A percentile compares a stretch with the other conserved stretches of the same genome.
These are phyloP conservation scores for Geum urbanum DNA, from an alignment of 306 rosid genomes.

Conservation along the genomic window DNA sequence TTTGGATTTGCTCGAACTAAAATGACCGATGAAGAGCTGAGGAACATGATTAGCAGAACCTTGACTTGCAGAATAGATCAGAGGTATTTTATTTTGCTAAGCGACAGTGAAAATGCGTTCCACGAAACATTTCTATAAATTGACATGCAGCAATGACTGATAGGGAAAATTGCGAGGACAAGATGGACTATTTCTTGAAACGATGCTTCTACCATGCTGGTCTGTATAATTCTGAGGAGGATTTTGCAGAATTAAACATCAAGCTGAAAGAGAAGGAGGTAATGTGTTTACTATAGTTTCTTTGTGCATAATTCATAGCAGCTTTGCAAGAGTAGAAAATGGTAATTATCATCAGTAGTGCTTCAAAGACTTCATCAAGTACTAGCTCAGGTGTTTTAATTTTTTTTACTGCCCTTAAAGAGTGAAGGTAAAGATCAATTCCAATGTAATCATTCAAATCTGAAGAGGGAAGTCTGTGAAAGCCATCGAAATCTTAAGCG, in stretches of 20 bases:
- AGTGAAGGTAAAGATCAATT: conserved; percentile 2
- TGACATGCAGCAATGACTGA: conserved; percentile 23
- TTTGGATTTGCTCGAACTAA: conserved; percentile 81
- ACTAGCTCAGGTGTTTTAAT: too few relatives aligned
- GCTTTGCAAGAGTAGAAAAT: background rate
- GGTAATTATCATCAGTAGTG: background rate
- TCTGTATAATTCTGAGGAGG: conserved; percentile 65
- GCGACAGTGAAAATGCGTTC: background rate
- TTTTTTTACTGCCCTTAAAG: background rate
- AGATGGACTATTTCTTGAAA: conserved; percentile 78
- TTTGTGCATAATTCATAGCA: background rate
- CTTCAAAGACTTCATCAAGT: background rate
- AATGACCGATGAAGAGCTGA: conserved; percentile 73
- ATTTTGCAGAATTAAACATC: conserved; percentile 56
- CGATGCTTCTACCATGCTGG: conserved; percentile 96
- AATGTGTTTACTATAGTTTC: conserved; percentile 10
- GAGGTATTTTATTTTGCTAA: conserved; percentile 42
- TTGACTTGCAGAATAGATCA: conserved; percentile 89
- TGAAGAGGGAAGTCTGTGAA: background rate
- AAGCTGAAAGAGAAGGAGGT: conserved; percentile 86
- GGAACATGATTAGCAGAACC: conserved; percentile 76
- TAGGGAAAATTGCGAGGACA: conserved; percentile 87
- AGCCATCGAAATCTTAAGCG: background rate
- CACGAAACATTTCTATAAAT: conserved; percentile 6
- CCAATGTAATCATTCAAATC: background rate